Conservation (phyloP, 2,329 filamentous ascomycete species). For the Sclerotinia nivalis region DNA sequence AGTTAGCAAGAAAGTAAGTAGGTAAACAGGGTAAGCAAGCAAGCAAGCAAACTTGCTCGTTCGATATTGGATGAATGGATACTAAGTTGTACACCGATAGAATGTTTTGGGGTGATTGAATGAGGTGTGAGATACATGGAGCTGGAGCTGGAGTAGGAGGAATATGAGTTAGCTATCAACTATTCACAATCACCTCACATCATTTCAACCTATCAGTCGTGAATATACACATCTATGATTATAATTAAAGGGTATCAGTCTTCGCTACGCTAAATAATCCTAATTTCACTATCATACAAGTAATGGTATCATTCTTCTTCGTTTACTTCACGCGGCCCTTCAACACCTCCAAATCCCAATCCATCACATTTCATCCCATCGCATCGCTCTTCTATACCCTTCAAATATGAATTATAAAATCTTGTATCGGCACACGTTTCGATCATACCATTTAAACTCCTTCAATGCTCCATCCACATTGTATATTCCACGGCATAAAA, state of each 20-base stretch:
- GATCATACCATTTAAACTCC: constrained; percentile 13
- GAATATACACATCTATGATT: neutral
- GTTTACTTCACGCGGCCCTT: neutral
- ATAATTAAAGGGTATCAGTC: constrained; percentile 24
- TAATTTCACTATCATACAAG: constrained; percentile 23
- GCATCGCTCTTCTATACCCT: neutral
- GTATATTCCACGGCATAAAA: constrained; percentile 14
- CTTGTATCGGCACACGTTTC: constrained; percentile 19
- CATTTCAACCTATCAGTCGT: neutral
- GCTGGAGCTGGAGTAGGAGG: too few relatives aligned
- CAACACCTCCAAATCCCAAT: neutral
- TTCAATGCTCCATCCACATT: constrained; percentile 16
- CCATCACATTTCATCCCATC: constrained; percentile 4
- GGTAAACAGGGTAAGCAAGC: too few relatives aligned
- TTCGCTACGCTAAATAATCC: constrained; percentile 14
- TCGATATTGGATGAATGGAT: too few relatives aligned
- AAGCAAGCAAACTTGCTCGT: too few relatives aligned
- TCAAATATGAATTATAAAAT: constrained; percentile 15
- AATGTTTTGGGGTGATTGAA: neutral
- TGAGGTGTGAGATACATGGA: neutral
- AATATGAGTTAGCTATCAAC: neutral
- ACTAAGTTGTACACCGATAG: too few relatives aligned
- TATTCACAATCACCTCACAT: neutral
- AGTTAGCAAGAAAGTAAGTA: too few relatives aligned
- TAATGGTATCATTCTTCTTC: constrained; percentile 25